A percentile compares a stretch with the other conserved stretches of the same genome.
These are phyloP conservation scores for Isochrysis galbana DNA, from an alignment of 78 protist species.

Conservation along the genomic window DNA sequence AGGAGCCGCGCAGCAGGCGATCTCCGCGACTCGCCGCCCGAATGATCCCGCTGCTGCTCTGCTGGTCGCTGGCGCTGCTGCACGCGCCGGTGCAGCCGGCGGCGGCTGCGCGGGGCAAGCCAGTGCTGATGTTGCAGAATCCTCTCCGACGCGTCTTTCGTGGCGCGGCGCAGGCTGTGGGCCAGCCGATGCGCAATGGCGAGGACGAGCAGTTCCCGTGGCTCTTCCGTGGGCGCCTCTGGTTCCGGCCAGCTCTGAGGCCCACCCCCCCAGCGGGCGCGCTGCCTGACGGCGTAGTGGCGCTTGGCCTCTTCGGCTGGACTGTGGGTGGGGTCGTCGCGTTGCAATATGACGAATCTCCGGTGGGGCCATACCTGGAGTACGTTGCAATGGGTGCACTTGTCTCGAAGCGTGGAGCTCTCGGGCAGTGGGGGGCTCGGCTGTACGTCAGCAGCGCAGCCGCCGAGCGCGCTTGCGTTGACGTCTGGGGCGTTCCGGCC, in stretches of 20 bases:
- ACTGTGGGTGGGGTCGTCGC: slow-evolving; percentile 1
- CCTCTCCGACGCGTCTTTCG: too few relatives aligned
- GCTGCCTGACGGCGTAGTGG: background rate
- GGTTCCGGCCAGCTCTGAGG: slow-evolving; percentile 1
- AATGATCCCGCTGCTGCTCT: too few relatives aligned
- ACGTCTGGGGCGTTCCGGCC: slow-evolving; percentile 23
- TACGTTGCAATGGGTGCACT: slow-evolving; percentile 10
- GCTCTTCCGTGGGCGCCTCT: background rate
- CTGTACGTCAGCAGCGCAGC: background rate
- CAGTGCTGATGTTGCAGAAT: too few relatives aligned
- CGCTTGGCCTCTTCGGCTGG: slow-evolving; percentile 23
- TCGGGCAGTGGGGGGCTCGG: slow-evolving; percentile 13
- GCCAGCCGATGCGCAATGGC: background rate
- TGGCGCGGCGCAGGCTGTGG: too few relatives aligned
- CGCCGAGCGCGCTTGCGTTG: background rate
- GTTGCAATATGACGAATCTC: slow-evolving; percentile 11
- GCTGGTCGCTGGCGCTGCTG: too few relatives aligned
- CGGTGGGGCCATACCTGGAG: slow-evolving; percentile 26
- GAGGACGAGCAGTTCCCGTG: background rate
- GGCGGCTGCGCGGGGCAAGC: too few relatives aligned
- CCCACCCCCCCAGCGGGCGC: background rate
- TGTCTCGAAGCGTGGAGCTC: background rate
- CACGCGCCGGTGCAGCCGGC: too few relatives aligned
- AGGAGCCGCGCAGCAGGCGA: too few relatives aligned
- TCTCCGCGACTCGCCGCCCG: too few relatives aligned